Conservation (phyloP, 1,284 basidiomycete species). For the Entoloma clypeatum region DNA sequence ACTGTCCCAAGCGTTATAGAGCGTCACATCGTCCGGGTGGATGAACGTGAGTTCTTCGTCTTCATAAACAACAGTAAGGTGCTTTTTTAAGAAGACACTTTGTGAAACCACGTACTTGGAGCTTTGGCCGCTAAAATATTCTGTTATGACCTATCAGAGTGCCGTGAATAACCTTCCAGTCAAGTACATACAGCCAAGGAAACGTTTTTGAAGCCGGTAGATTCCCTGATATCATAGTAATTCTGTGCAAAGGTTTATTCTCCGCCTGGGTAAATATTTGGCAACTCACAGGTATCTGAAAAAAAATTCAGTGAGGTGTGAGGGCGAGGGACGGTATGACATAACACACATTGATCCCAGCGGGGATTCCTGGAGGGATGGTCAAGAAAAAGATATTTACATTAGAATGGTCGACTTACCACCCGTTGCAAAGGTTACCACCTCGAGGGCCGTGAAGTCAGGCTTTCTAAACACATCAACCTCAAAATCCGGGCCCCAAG, state of each 20-base stretch:
- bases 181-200: conserved; percentile 57
- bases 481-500: conserved; percentile 82
- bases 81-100: conserved; percentile 3
- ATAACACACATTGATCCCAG: conserved; percentile 69
- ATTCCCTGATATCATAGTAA: conserved; percentile 78
- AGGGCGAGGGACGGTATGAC: neutral
- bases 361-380: conserved; percentile 60
- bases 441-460: conserved; percentile 81
- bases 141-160: conserved; percentile 27
- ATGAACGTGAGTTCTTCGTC: conserved; percentile 79
- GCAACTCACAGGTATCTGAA: conserved; percentile 59
- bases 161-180: neutral
- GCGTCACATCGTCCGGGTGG: conserved; percentile 64
- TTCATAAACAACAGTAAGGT: conserved; percentile 25
- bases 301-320: neutral
- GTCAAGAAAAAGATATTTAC: conserved; percentile 3
- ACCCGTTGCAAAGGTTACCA: conserved; percentile 77
- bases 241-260: conserved; percentile 38
- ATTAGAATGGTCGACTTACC: conserved; percentile 38
- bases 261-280: neutral
- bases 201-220: conserved; percentile 81
- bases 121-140: conserved; percentile 83
- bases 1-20: conserved; percentile 75
- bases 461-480: conserved; percentile 81
- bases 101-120: conserved; percentile 53